phyloP scores from a whole-genome alignment of 2,329 filamentous ascomycete species.

The Ambrosiella cleistominuta region DNA sequence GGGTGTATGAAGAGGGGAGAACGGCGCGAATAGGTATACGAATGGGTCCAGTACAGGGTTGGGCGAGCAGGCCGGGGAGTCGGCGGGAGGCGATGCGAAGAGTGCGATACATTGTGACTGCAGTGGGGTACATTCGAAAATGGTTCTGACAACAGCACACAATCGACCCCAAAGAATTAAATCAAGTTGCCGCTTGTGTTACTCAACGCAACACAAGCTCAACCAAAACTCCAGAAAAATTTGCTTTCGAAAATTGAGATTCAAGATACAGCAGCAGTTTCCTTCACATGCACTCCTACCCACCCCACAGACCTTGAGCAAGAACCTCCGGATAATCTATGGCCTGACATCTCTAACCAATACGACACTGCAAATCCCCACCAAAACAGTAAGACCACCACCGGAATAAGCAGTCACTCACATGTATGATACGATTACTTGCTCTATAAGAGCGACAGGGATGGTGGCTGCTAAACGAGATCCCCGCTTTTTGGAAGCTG shows the following conservation, averaged over 20 bases:
- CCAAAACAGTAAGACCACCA: not conserved
- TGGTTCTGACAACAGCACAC: no score
- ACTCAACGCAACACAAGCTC: not conserved
- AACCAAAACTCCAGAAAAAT: not conserved
- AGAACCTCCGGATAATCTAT: not conserved
- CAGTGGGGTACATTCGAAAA: no score
- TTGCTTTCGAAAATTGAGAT: not conserved
- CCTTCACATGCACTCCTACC: not conserved
- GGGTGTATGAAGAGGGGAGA: not conserved
- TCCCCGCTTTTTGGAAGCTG: no score
- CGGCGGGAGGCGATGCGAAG: not conserved
- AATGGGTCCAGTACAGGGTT: not conserved
- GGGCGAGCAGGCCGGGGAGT: not conserved
- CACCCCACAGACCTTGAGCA: not conserved
- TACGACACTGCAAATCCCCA: not conserved
- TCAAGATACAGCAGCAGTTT: not conserved
- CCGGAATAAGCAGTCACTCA: not conserved
- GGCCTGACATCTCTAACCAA: not conserved
- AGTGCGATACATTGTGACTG: not conserved
- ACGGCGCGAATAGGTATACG: not conserved
- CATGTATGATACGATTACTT: not conserved
- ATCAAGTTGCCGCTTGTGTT: no score
- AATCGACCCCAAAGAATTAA: no score
- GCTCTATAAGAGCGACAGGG: not conserved
- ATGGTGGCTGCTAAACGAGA: not conserved